These are phyloP conservation scores for Seminavis robusta DNA, from an alignment of 108 stramenopile species.

Conservation along the genomic window DNA sequence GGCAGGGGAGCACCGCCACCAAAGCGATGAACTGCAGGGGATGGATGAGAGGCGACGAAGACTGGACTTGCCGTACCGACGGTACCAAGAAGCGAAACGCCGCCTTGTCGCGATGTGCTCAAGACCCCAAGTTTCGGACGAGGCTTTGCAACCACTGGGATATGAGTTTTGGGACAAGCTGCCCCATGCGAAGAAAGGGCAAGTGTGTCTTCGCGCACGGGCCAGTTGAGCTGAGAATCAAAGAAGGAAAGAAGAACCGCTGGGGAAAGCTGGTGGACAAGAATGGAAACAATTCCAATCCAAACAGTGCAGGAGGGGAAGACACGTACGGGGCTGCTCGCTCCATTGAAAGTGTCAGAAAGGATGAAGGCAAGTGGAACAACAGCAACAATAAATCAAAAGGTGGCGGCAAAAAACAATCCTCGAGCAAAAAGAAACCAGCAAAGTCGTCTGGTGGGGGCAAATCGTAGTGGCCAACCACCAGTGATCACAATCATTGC, in stretches of 20 bases:
- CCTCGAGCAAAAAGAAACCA: too few relatives aligned
- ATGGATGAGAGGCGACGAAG: slow-evolving; percentile 81
- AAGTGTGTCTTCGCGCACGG: slow-evolving; percentile 96
- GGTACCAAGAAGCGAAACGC: slow-evolving; percentile 66
- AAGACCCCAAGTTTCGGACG: slow-evolving; percentile 92
- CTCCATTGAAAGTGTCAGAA: slow-evolving; percentile 66
- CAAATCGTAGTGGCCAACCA: too few relatives aligned
- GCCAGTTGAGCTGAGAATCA: slow-evolving; percentile 90
- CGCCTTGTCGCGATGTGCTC: slow-evolving; percentile 66
- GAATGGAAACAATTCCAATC: slow-evolving; percentile 72
- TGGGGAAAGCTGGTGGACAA: slow-evolving; percentile 91
- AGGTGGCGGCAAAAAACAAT: neutral
- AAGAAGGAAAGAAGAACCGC: slow-evolving; percentile 82
- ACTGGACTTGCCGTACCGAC: slow-evolving; percentile 59
- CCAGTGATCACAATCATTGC: too few relatives aligned
- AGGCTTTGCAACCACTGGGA: slow-evolving; percentile 94
- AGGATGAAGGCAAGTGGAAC: slow-evolving; percentile 84
- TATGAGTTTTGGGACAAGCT: slow-evolving; percentile 62
- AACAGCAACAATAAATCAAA: slow-evolving; percentile 10
- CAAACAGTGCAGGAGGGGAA: slow-evolving; percentile 86
- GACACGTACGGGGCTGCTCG: slow-evolving; percentile 84
- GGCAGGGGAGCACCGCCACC: slow-evolving; percentile 79
- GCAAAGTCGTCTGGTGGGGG: too few relatives aligned
- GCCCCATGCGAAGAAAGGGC: slow-evolving; percentile 88
- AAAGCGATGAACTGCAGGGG: slow-evolving; percentile 71